These are phyloP conservation scores for Batrachochytrium dendrobatidis DNA, from an alignment of 371 early-diverging fungal species.

Conservation along the genomic window DNA sequence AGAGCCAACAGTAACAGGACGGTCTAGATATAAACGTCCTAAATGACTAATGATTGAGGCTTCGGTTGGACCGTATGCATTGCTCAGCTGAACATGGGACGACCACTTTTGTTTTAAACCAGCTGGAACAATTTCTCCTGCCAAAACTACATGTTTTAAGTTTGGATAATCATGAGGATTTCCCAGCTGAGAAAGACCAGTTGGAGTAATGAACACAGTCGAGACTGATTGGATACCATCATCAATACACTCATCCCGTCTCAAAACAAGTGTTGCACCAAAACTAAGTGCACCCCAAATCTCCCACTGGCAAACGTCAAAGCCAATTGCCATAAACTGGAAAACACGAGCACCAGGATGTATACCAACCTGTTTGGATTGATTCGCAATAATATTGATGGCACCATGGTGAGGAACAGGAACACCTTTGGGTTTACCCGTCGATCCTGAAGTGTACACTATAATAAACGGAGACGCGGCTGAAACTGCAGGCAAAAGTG, in stretches of 20 bases:
- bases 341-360: background rate
- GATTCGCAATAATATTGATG: background rate
- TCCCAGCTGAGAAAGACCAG: slow-evolving; percentile 4
- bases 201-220: no score
- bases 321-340: slow-evolving; percentile 12
- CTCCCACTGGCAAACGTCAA: slow-evolving; percentile 9
- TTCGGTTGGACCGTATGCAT: slow-evolving; percentile 28
- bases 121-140: background rate
- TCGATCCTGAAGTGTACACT: slow-evolving; percentile 40
- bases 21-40: background rate
- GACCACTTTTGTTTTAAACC: slow-evolving; percentile 6
- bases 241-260: background rate
- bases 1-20: slow-evolving; percentile 3
- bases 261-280: slow-evolving; percentile 2
- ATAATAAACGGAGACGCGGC: no score
- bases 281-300: slow-evolving; percentile 5
- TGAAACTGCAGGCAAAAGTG: no score
- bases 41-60: slow-evolving; percentile 7
- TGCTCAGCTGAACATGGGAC: slow-evolving; percentile 1
- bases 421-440: slow-evolving; percentile 48
- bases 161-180: background rate
- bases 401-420: slow-evolving; percentile 26
- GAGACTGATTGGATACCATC: no score
- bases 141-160: background rate
- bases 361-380: background rate